phyloP scores from a whole-genome alignment of 805 yeast genomes.

The Saturnispora ahearnii region DNA sequence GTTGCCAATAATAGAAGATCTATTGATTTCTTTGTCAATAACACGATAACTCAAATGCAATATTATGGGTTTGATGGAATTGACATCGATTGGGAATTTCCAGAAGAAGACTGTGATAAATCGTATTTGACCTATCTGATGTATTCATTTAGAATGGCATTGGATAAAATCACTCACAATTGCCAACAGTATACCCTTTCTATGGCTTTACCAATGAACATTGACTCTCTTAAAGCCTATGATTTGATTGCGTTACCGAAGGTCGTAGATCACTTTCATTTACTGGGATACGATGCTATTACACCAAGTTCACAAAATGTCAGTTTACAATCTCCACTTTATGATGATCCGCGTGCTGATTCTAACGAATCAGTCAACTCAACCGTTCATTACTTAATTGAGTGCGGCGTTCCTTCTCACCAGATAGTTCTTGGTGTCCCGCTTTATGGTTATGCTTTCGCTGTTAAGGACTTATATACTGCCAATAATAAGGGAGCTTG shows the following conservation, averaged over 20 bases:
- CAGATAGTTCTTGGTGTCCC: constrained; percentile 80
- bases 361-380: constrained; percentile 19
- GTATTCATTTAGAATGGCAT: constrained; percentile 9
- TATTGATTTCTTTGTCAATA: constrained; percentile 38
- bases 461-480: constrained; percentile 9
- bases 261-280: constrained; percentile 61
- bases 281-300: constrained; percentile 86
- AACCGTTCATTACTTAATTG: constrained; percentile 38
- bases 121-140: constrained; percentile 36
- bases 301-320: constrained; percentile 65
- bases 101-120: constrained; percentile 38
- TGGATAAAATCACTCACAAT: constrained; percentile 25
- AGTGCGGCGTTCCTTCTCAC: neutral
- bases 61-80: constrained; percentile 76
- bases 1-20: constrained; percentile 20
- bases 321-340: constrained; percentile 66
- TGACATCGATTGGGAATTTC: constrained; percentile 95
- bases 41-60: constrained; percentile 39
- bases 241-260: constrained; percentile 46
- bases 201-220: constrained; percentile 69
- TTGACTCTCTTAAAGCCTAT: constrained; percentile 35
- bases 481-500: neutral
- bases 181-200: constrained; percentile 34
- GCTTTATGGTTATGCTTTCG: constrained; percentile 51
- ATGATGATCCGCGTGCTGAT: constrained; percentile 14